Evolutionary conservation across 2,329 filamentous ascomycete genomes (phyloP).

Genomic region (Fusarium illudens): DNA sequence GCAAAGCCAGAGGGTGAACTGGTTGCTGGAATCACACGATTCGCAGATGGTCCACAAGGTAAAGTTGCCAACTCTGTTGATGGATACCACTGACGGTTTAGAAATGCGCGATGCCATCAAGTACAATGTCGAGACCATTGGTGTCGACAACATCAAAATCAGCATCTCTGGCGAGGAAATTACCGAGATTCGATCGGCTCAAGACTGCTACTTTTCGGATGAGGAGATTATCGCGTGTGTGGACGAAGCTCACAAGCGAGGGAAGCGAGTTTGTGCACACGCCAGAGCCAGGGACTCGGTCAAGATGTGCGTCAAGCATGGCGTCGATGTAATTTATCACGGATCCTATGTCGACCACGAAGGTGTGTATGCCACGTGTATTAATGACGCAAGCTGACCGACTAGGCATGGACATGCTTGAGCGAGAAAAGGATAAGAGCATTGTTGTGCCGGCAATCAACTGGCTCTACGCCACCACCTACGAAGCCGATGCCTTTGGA

Average conservation of each 20-base stretch:
- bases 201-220: conserved; percentile 27
- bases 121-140: conserved; percentile 12
- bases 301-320: conserved; percentile 24
- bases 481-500: conserved; percentile 18
- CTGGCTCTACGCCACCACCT: conserved; percentile 20
- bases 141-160: conserved; percentile 19
- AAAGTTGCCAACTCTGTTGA: neutral
- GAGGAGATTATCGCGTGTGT: conserved; percentile 19
- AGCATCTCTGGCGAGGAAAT: conserved; percentile 25
- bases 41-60: conserved; percentile 4
- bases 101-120: neutral
- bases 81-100: neutral
- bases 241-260: conserved; percentile 21
- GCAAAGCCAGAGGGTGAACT: conserved; percentile 20
- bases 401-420: neutral
- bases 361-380: neutral
- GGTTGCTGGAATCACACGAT: conserved; percentile 20
- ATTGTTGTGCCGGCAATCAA: conserved; percentile 20
- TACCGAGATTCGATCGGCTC: conserved; percentile 12
- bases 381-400: neutral
- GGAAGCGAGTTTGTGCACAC: conserved; percentile 21
- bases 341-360: conserved; percentile 23
- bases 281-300: conserved; percentile 23
- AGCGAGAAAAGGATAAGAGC: conserved; percentile 1
- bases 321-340: conserved; percentile 25